phyloP scores from a whole-genome alignment of 2,329 filamentous ascomycete species.

The Venturia effusa region DNA sequence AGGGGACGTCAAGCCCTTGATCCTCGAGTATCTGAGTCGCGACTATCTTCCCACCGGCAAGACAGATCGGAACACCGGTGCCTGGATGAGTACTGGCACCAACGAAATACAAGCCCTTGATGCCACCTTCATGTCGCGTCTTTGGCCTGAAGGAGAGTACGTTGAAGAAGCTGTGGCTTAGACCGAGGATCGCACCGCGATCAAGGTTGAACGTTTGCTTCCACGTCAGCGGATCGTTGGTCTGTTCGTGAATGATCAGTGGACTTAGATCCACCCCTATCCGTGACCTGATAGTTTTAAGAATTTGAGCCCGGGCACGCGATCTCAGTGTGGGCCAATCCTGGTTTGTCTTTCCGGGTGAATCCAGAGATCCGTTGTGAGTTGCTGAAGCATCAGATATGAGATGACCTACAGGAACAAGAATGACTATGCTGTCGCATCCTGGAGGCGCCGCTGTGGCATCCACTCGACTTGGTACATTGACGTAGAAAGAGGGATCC shows the following conservation, averaged over 20 bases:
- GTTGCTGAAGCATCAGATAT: slow-evolving; percentile 20
- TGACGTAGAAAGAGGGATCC: slow-evolving; percentile 66
- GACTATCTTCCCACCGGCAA: slow-evolving; percentile 57
- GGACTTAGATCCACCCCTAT: slow-evolving; percentile 44
- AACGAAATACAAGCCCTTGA: slow-evolving; percentile 55
- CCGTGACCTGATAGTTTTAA: slow-evolving; percentile 48
- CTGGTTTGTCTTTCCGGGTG: slow-evolving; percentile 35
- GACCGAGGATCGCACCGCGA: slow-evolving; percentile 61
- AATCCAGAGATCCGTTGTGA: slow-evolving; percentile 18
- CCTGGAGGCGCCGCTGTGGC: slow-evolving; percentile 54
- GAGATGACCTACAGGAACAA: slow-evolving; percentile 63
- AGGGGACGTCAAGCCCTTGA: slow-evolving; percentile 28
- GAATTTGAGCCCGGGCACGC: slow-evolving; percentile 48
- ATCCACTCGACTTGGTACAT: slow-evolving; percentile 62
- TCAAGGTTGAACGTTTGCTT: slow-evolving; percentile 60
- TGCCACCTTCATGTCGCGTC: slow-evolving; percentile 38
- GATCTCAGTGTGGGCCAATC: slow-evolving; percentile 53
- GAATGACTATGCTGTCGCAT: slow-evolving; percentile 55
- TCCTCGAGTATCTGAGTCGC: slow-evolving; percentile 40
- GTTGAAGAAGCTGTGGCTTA: slow-evolving; percentile 65
- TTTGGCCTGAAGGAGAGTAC: slow-evolving; percentile 55
- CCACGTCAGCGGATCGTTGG: slow-evolving; percentile 59
- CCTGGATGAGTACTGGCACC: slow-evolving; percentile 67
- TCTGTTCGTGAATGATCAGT: slow-evolving; percentile 47
- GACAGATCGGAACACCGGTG: slow-evolving; percentile 62